These are phyloP conservation scores for Pochonia chlamydosporia DNA, from an alignment of 2,329 filamentous ascomycete genomes.

Conservation along the genomic window DNA sequence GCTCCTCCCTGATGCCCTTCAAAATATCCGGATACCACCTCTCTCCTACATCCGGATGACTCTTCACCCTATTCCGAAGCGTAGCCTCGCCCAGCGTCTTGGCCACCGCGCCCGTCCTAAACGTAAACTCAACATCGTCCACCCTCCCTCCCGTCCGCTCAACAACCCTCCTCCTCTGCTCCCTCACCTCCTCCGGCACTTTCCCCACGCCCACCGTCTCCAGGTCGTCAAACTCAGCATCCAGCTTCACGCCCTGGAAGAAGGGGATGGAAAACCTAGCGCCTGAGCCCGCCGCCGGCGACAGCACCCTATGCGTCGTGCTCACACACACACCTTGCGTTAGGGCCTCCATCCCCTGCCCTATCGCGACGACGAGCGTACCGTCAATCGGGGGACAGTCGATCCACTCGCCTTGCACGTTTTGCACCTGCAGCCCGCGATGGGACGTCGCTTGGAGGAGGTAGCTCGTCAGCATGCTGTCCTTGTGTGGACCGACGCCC, in stretches of 20 bases:
- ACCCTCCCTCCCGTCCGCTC: conserved; percentile 49
- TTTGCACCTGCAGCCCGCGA: conserved; percentile 75
- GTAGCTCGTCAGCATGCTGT: conserved; percentile 78
- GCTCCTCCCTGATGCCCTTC: conserved; percentile 51
- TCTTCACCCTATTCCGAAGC: conserved; percentile 77
- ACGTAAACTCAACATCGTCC: conserved; percentile 84
- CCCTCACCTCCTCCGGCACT: conserved; percentile 57
- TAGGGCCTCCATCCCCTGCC: conserved; percentile 79
- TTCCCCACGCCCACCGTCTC: conserved; percentile 50
- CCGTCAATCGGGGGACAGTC: conserved; percentile 71
- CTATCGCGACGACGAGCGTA: conserved; percentile 81
- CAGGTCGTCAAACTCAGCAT: conserved; percentile 74
- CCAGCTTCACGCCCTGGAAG: conserved; percentile 79
- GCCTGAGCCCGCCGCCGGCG: conserved; percentile 61
- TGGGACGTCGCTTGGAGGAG: conserved; percentile 75
- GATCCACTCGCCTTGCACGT: conserved; percentile 71
- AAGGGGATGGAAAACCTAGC: conserved; percentile 78
- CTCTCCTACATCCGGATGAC: conserved; percentile 81
- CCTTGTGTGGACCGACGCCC: conserved; percentile 75
- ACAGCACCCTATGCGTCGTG: conserved; percentile 81
- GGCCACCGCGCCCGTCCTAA: conserved; percentile 61
- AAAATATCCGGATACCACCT: conserved; percentile 68
- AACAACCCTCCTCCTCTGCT: conserved; percentile 54
- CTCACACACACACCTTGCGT: conserved; percentile 76
- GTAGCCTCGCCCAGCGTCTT: conserved; percentile 76